phyloP scores from a whole-genome alignment of 2,329 filamentous ascomycete species.

The Botrytis byssoidea region DNA sequence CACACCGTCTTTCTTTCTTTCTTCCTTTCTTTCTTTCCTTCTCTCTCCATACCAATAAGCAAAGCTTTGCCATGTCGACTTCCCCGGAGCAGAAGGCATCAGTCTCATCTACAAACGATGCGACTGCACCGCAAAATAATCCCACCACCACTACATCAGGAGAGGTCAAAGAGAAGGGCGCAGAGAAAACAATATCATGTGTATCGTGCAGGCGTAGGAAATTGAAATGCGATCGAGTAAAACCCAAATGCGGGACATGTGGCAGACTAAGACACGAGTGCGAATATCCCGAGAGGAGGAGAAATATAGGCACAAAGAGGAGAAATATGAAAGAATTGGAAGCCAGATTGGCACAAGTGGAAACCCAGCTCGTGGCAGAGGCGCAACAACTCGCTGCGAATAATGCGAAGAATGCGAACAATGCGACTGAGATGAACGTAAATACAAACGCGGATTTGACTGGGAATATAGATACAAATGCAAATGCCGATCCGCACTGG shows the following conservation, averaged over 20 bases:
- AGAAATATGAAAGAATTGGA: slow-evolving; percentile 90
- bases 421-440: not conserved
- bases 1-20: not conserved
- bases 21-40: not conserved
- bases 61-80: slow-evolving; percentile 4
- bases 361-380: slow-evolving; percentile 63
- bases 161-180: not conserved
- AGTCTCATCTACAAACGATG: not conserved
- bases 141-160: not conserved
- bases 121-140: not conserved
- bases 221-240: slow-evolving; percentile 79
- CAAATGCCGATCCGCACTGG: slow-evolving; percentile 26
- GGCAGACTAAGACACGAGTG: slow-evolving; percentile 72
- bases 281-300: slow-evolving; percentile 82
- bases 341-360: slow-evolving; percentile 77
- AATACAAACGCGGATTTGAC: not conserved
- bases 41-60: not conserved
- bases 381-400: slow-evolving; percentile 23
- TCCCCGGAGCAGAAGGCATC: slow-evolving; percentile 7
- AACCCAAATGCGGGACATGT: slow-evolving; percentile 79
- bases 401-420: not conserved
- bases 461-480: not conserved
- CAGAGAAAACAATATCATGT: slow-evolving; percentile 68
- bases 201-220: slow-evolving; percentile 82
- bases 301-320: slow-evolving; percentile 84